These are phyloP conservation scores for Thielaviopsis ethacetica DNA, from an alignment of 2,329 filamentous ascomycete species.

Conservation along the genomic window DNA sequence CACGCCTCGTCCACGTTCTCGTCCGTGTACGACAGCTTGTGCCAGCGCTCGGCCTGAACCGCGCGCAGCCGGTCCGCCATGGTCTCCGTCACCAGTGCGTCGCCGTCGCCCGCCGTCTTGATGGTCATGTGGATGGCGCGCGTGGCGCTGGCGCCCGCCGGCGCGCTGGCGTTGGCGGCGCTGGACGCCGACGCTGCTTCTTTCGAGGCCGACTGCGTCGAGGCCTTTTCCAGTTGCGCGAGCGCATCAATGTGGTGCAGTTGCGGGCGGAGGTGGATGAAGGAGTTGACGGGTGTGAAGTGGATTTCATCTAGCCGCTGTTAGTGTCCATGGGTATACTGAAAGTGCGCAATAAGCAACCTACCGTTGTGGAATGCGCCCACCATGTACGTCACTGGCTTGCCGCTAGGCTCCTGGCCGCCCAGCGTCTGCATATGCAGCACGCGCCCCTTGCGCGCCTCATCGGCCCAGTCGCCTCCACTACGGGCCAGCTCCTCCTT, in stretches of 20 bases:
- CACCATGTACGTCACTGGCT: constrained; percentile 73
- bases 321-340: constrained; percentile 13
- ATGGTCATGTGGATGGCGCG: constrained; percentile 76
- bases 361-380: constrained; percentile 74
- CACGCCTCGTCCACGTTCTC: constrained; percentile 65
- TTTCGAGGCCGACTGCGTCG: constrained; percentile 22
- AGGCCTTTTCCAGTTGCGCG: constrained; percentile 48
- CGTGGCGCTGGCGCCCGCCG: constrained; percentile 30
- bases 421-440: constrained; percentile 71
- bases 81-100: constrained; percentile 48
- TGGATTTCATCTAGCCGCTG: constrained; percentile 55
- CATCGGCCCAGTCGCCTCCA: constrained; percentile 46
- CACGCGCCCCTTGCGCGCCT: constrained; percentile 53
- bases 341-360: constrained; percentile 18
- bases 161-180: constrained; percentile 21
- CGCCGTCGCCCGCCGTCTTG: constrained; percentile 56
- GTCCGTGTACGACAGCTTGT: constrained; percentile 61
- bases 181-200: constrained; percentile 17
- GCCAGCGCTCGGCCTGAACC: constrained; percentile 75
- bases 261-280: constrained; percentile 80
- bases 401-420: constrained; percentile 55
- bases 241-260: constrained; percentile 84
- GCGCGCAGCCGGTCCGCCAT: constrained; percentile 59
- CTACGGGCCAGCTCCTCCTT: constrained; percentile 23
- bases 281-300: constrained; percentile 64